These are phyloP conservation scores for Amylocarpus encephaloides DNA, from an alignment of 2,329 filamentous ascomycete genomes.

Conservation along the genomic window DNA sequence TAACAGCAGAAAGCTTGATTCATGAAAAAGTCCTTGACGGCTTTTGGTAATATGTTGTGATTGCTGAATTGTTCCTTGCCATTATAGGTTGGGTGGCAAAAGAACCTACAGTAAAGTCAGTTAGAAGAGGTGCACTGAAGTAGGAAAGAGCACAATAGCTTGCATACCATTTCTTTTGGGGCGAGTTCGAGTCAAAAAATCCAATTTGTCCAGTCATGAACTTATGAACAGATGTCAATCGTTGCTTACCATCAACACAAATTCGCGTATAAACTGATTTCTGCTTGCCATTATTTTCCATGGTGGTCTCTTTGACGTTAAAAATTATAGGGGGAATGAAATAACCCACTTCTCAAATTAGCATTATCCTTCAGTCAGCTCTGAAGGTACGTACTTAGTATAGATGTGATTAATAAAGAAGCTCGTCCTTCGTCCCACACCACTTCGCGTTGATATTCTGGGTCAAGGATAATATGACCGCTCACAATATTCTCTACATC, in stretches of 20 bases:
- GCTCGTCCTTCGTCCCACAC: conserved; percentile 37
- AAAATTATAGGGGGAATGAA: conserved; percentile 44
- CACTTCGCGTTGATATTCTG: conserved; percentile 41
- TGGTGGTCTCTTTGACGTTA: conserved; percentile 29
- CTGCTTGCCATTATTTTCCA: conserved; percentile 13
- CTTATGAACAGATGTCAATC: conserved; percentile 38
- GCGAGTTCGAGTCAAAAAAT: conserved; percentile 35
- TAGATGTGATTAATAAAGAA: conserved; percentile 27
- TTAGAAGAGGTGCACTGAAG: no score
- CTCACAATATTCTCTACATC: conserved; percentile 25
- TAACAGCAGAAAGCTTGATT: conserved; percentile 37
- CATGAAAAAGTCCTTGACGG: conserved; percentile 34
- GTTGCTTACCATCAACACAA: conserved; percentile 44
- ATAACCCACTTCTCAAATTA: conserved; percentile 23
- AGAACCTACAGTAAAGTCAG: conserved; percentile 19
- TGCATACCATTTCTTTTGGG: conserved; percentile 36
- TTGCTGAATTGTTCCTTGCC: conserved; percentile 20
- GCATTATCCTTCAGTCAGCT: no score
- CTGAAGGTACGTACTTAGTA: conserved; percentile 23
- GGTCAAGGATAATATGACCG: conserved; percentile 36
- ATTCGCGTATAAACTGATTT: conserved; percentile 27
- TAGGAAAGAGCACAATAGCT: no score
- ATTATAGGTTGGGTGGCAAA: conserved; percentile 25
- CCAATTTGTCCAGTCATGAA: conserved; percentile 41
- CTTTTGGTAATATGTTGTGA: conserved; percentile 32